Conservation (phyloP, 163 green algal species). For the Botryococcus braunii region DNA sequence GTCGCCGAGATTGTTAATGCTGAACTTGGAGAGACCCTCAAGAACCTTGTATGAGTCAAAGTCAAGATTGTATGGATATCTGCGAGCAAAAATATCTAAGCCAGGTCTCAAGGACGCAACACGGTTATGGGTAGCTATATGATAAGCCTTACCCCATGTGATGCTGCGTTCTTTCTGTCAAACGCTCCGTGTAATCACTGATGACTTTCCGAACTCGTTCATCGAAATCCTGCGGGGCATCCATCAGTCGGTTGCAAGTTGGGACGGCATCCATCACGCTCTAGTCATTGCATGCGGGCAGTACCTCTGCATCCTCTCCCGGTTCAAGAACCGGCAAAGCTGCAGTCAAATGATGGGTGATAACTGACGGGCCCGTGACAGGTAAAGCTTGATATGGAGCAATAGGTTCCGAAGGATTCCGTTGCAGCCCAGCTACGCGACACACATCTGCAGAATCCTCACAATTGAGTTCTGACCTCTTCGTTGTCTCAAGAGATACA, state of each 20-base stretch:
- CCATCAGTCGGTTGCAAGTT: not conserved
- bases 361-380: slow-evolving; percentile 42
- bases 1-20: slow-evolving; percentile 97
- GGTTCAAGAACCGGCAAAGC: slow-evolving; percentile 48
- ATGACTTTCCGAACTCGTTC: slow-evolving; percentile 62
- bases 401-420: no score
- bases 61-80: slow-evolving; percentile 97
- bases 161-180: slow-evolving; percentile 69
- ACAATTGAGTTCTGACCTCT: no score
- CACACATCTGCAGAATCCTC: no score
- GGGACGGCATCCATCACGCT: not conserved
- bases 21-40: slow-evolving; percentile 77
- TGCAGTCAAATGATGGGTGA: slow-evolving; percentile 53
- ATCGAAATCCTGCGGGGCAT: slow-evolving; percentile 3
- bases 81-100: slow-evolving; percentile 14
- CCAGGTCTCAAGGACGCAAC: not conserved
- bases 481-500: no score
- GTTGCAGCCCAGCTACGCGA: no score
- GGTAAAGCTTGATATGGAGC: slow-evolving; percentile 76
- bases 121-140: not conserved
- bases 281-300: not conserved
- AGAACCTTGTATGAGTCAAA: slow-evolving; percentile 91
- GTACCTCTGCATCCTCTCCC: slow-evolving; percentile 9
- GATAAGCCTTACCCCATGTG: slow-evolving; percentile 68
- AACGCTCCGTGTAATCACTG: slow-evolving; percentile 67